These are phyloP conservation scores for Colletotrichum cuscutae DNA, from an alignment of 2,329 filamentous ascomycete species.

Conservation along the genomic window DNA sequence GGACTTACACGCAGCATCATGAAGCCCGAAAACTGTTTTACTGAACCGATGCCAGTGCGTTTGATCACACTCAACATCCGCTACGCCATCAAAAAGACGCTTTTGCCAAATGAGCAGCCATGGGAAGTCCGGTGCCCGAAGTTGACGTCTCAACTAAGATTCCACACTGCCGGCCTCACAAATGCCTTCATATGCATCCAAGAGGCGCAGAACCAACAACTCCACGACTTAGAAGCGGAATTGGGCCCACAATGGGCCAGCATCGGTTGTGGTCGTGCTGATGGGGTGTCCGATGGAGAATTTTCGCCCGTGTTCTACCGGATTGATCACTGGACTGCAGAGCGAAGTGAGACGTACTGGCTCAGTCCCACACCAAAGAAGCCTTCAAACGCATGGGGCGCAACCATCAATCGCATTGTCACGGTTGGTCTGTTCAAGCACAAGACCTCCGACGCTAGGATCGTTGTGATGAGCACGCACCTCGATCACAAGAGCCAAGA, in stretches of 20 bases:
- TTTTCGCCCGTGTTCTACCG: conserved; percentile 84
- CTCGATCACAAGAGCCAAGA: conserved; percentile 69
- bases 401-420: conserved; percentile 66
- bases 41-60: conserved; percentile 53
- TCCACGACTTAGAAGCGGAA: conserved; percentile 65
- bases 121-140: conserved; percentile 67
- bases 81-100: conserved; percentile 65
- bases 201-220: conserved; percentile 71
- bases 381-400: conserved; percentile 79
- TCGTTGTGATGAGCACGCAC: conserved; percentile 75
- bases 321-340: conserved; percentile 65
- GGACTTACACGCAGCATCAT: not conserved
- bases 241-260: conserved; percentile 68
- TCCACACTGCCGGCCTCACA: conserved; percentile 60
- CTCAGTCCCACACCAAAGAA: conserved; percentile 76
- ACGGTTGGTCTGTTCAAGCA: conserved; percentile 71
- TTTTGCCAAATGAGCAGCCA: conserved; percentile 61
- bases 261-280: conserved; percentile 73
- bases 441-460: conserved; percentile 53
- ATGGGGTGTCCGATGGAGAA: conserved; percentile 74
- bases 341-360: conserved; percentile 75
- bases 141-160: conserved; percentile 65
- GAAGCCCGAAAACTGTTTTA: not conserved
- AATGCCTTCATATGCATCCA: conserved; percentile 73
- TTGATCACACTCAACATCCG: conserved; percentile 74